Evolutionary conservation across 1,284 basidiomycete species (phyloP), one percentile per base, ranked within the genome.

Genomic region (Tremellales sp.): DNA sequence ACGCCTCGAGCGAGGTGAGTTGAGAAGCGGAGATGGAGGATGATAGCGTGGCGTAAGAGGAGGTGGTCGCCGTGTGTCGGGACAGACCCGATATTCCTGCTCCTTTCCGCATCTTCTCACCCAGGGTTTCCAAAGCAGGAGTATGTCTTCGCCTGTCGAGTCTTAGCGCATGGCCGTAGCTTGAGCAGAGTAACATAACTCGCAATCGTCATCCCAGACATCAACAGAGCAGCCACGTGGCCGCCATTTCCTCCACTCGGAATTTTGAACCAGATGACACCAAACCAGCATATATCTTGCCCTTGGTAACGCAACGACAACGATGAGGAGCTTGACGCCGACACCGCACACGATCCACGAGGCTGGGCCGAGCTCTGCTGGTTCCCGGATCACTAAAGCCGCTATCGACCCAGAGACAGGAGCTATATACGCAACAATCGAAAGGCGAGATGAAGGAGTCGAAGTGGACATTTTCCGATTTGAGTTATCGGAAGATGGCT

Each of bases 11-110:
- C 51, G 85, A 79, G 44, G 84, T 78, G 47, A 96, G 78, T 63
- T 96, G 90, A 0, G 81, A 74, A 45, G 82, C 78, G 13, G 87
- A 87, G 48, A 98, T 80, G 50, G 85, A 81, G 21, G 81, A 80
- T 0, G 89, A 93, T 48, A 98, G 84, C 31, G 83, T 78, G 0
- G 84, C 82, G 70, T 87, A 98, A 6, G 87, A 75, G 6, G 68
- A 59, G 2, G 66, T 57, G 7, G 74, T 72, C 33, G 67, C 62
- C 1, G 74, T 62, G 25, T 74, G 71, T 21, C 78, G 72, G 35
- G 76, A 74, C 3, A 80, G 68, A 11, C 73, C 77, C 10, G 77
- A 76, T 17, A 80, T 62, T 13, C 79, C 79, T 8, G 76, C 75
- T 2, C 77, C 77, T 45, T 76, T 71, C 4, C 78, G 73, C 77